phyloP scores from a whole-genome alignment of 2,329 filamentous ascomycete genomes.

The Scytalidium sp. region DNA sequence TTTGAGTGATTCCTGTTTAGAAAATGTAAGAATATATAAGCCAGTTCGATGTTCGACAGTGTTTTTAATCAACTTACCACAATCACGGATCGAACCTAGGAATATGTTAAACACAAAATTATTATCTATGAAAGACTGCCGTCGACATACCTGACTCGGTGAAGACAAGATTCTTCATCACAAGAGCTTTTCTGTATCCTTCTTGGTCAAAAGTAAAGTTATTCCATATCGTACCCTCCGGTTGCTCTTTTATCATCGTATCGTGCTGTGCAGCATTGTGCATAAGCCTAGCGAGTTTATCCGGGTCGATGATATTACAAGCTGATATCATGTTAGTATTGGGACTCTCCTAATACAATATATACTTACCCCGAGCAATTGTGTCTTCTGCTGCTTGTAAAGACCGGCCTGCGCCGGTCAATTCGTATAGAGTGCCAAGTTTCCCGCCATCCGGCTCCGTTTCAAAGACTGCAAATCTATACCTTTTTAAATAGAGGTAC shows the following conservation, averaged over 20 bases:
- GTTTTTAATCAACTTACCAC: slow-evolving; percentile 14
- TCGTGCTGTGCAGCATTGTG: slow-evolving; percentile 8
- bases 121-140: slow-evolving; percentile 6
- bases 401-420: too few relatives aligned
- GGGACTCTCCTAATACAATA: slow-evolving; percentile 1
- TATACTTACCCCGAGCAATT: slow-evolving; percentile 14
- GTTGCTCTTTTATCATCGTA: not conserved
- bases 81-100: slow-evolving; percentile 15
- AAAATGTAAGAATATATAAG: slow-evolving; percentile 7
- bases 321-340: slow-evolving; percentile 4
- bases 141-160: slow-evolving; percentile 6
- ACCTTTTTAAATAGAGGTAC: slow-evolving; percentile 20
- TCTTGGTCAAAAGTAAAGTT: slow-evolving; percentile 1
- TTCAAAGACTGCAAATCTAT: slow-evolving; percentile 8
- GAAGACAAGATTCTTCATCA: slow-evolving; percentile 5
- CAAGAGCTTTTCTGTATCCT: slow-evolving; percentile 2
- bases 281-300: slow-evolving; percentile 6
- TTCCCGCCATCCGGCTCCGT: not conserved
- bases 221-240: not conserved
- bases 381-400: slow-evolving; percentile 10
- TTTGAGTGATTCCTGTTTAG: slow-evolving; percentile 9
- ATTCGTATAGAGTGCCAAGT: slow-evolving; percentile 5
- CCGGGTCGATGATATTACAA: slow-evolving; percentile 5
- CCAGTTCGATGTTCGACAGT: not conserved
- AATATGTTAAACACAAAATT: slow-evolving; percentile 1